Evolutionary conservation across 163 green algal genomes (phyloP).

Genomic region (Prototheca cutis): DNA sequence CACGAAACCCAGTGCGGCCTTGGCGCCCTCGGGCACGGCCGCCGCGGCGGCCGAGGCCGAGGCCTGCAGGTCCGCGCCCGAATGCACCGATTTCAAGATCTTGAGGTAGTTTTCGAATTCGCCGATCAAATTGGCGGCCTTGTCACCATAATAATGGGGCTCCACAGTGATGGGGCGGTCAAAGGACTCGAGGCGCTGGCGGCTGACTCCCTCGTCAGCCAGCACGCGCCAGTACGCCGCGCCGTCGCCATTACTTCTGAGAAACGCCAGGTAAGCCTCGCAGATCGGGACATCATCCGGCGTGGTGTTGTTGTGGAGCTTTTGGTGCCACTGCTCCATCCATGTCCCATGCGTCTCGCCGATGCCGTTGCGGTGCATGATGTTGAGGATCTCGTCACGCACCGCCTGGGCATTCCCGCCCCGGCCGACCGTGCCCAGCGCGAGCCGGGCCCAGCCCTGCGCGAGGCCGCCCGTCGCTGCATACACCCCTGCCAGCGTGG

Average conservation of each 20-base stretch:
- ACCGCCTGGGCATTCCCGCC: constrained; percentile 85
- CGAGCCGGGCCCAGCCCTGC: constrained; percentile 72
- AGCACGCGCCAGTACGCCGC: constrained; percentile 78
- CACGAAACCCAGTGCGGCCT: constrained; percentile 76
- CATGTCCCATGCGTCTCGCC: constrained; percentile 65
- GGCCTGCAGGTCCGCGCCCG: constrained; percentile 47
- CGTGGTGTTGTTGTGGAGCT: constrained; percentile 89
- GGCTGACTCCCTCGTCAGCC: constrained; percentile 65
- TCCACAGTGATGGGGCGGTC: constrained; percentile 73
- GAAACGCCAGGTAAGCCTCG: constrained; percentile 87
- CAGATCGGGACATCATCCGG: constrained; percentile 94
- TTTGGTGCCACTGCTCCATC: constrained; percentile 76
- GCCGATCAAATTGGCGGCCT: constrained; percentile 57
- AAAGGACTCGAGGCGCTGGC: constrained; percentile 78
- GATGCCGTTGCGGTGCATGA: constrained; percentile 95
- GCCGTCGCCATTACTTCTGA: constrained; percentile 64
- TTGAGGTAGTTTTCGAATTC: constrained; percentile 86
- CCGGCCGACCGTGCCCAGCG: constrained; percentile 74
- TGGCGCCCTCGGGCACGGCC: constrained; percentile 35
- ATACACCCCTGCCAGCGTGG: constrained; percentile 50
- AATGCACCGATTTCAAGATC: constrained; percentile 79
- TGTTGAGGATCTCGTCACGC: constrained; percentile 92
- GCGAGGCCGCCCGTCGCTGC: background rate
- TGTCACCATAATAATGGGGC: constrained; percentile 48
- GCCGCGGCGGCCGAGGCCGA: constrained; percentile 33